Percentiles rank a stretch among this genome's conserved stretches.
These are phyloP conservation scores for Clarireedia hainanense DNA, from an alignment of 2,329 filamentous ascomycete species.

Conservation along the genomic window DNA sequence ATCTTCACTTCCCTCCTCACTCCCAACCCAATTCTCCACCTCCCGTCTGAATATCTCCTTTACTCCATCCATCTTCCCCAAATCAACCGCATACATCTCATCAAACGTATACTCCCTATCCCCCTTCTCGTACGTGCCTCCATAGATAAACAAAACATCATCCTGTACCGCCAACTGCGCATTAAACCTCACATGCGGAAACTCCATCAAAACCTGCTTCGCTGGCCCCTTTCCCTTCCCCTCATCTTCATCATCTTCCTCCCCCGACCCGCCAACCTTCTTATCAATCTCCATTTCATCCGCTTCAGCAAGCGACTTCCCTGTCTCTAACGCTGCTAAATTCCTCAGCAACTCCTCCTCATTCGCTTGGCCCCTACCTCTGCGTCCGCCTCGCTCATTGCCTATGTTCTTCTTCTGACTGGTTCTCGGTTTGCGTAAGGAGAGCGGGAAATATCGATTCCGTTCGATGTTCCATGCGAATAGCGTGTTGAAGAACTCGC, in stretches of 20 bases:
- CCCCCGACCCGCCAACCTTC: conserved; percentile 40
- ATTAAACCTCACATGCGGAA: conserved; percentile 88
- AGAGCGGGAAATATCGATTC: conserved; percentile 86
- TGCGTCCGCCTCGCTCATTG: conserved; percentile 51
- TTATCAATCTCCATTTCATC: conserved; percentile 42
- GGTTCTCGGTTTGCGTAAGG: conserved; percentile 64
- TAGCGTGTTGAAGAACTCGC: conserved; percentile 89
- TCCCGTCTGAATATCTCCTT: conserved; percentile 84
- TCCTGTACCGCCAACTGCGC: conserved; percentile 84
- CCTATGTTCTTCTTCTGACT: conserved; percentile 53
- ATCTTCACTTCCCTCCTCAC: conserved; percentile 48
- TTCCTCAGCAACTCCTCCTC: conserved; percentile 87
- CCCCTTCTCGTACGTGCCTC: conserved; percentile 90
- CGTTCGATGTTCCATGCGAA: conserved; percentile 93
- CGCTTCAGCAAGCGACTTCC: conserved; percentile 50
- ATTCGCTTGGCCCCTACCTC: conserved; percentile 76
- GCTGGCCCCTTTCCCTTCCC: conserved; percentile 40
- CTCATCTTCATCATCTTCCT: conserved; percentile 41
- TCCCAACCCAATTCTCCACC: conserved; percentile 75
- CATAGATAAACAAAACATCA: conserved; percentile 88
- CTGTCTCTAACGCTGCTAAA: conserved; percentile 75
- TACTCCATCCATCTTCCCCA: conserved; percentile 92
- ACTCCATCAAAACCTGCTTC: conserved; percentile 65
- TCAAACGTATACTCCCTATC: conserved; percentile 95
- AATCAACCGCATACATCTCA: conserved; percentile 84